phyloP scores from a whole-genome alignment of 495 filamentous ascomycete species.

The Aspergillus homomorphus region DNA sequence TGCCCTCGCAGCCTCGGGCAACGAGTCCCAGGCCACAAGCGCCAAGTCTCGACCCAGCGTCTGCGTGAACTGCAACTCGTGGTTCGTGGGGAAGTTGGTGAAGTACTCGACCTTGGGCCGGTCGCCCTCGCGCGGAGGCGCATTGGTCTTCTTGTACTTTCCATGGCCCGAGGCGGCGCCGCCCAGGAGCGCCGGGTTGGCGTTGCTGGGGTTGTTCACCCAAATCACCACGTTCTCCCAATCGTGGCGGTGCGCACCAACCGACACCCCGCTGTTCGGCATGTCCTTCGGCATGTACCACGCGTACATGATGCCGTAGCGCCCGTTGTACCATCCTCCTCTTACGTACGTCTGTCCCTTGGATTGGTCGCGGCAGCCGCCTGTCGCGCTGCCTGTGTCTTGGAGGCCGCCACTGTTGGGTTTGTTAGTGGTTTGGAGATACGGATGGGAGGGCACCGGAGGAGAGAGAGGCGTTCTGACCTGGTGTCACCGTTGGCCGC shows the following conservation, averaged over 20 bases:
- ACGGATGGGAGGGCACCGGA: not conserved
- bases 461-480: not conserved
- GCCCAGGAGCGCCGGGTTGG: conserved; percentile 4
- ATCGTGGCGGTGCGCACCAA: conserved; percentile 9
- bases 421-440: not conserved
- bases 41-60: conserved; percentile 7
- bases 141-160: conserved; percentile 5
- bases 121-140: conserved; percentile 1
- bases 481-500: conserved; percentile 9
- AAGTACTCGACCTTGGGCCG: conserved; percentile 10
- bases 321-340: conserved; percentile 7
- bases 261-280: conserved; percentile 2
- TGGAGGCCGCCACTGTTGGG: conserved; percentile 1
- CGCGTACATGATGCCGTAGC: conserved; percentile 12
- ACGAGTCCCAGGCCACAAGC: conserved; percentile 8
- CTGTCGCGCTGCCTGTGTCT: conserved; percentile 9
- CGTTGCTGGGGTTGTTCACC: conserved; percentile 4
- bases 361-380: conserved; percentile 10
- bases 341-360: conserved; percentile 10
- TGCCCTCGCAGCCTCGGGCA: not conserved
- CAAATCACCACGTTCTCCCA: conserved; percentile 14
- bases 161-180: conserved; percentile 8
- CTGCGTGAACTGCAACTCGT: conserved; percentile 9
- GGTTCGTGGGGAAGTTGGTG: conserved; percentile 8
- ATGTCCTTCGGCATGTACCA: conserved; percentile 15